Evolutionary conservation across 176 grass and related monocot genomes (phyloP).

Genomic region (Miscanthus lutarioriparius): DNA sequence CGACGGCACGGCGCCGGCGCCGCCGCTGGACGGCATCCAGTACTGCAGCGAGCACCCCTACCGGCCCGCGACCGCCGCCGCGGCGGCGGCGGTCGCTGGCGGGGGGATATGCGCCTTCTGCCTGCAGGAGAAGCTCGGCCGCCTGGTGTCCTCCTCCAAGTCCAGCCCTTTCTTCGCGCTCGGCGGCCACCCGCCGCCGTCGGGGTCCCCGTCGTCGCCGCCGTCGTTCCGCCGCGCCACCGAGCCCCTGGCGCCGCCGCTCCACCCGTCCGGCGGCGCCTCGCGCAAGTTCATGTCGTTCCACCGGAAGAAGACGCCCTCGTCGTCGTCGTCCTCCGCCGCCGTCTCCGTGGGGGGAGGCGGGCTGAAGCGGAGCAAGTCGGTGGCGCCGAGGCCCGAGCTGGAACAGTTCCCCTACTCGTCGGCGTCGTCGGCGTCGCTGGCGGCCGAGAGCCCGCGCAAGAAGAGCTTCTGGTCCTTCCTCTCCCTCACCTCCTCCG

Average conservation of each 20-base stretch:
- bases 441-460: conserved; percentile 62
- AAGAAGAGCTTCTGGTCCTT: conserved; percentile 99
- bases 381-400: conserved; percentile 61
- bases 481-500: conserved; percentile 56
- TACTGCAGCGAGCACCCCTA: conserved; percentile 72
- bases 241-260: conserved; percentile 20
- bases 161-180: conserved; percentile 62
- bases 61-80: conserved; percentile 25
- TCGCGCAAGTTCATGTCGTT: conserved; percentile 42
- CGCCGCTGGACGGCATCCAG: conserved; percentile 47
- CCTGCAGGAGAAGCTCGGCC: conserved; percentile 81
- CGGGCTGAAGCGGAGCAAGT: conserved; percentile 70
- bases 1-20: conserved; percentile 15
- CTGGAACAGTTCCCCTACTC: conserved; percentile 34
- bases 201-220: conserved; percentile 56
- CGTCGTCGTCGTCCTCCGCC: neutral
- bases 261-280: neutral
- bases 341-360: conserved; percentile 9
- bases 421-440: conserved; percentile 17
- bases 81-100: conserved; percentile 30
- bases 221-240: conserved; percentile 49
- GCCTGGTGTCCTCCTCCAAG: conserved; percentile 72
- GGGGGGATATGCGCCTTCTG: conserved; percentile 76
- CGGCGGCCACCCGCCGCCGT: conserved; percentile 59
- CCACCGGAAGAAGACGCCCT: conserved; percentile 32